Evolutionary conservation across 2,329 filamentous ascomycete species (phyloP), one percentile per base, ranked within the genome.

Genomic region (Graphilbum fragrans): DNA sequence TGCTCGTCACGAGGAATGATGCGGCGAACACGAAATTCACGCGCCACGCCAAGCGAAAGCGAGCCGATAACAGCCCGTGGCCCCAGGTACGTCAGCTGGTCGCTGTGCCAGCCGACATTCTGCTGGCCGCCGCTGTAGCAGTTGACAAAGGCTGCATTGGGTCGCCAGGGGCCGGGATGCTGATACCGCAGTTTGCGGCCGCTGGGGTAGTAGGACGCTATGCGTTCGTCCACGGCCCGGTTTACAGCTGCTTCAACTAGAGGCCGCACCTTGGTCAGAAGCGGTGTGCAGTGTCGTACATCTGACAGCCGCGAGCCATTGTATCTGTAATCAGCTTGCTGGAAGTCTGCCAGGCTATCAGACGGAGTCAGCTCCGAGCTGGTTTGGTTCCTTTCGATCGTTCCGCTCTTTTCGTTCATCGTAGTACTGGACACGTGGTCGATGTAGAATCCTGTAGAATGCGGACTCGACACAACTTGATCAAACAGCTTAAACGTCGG

Each of bases 131-230:
- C 88, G 51, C 80, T 69, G 58, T 98, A 98, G 64, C 86, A 94
- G 58, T 98, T 98, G 16, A 94, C 88, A 54, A 95, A 90, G 0
- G 88, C 86, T 0, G 86, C 86, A 55, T 96, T 96, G 10, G 90
- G 85, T 9, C 66, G 65, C 88, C 90, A 96, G 1, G 70, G 61
- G 0, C 72, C 59, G 0, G 85, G 72, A 0, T 80, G 82, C 54
- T 95, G 88, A 50, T 84, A 79, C 50, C 71, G 79, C 22, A 95
- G 71, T 57, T 90, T 94, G 57, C 74, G 69, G 12, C 79, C 77
- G 17, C 64, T 65, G 0, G 82, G 80, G 45, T 92, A 86, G 41
- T 71, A 70, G 3, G 73, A 69, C 37, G 64, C 64, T 45, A 90
- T 92, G 8, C 87, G 78, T 7, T 69, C 65, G 41, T 72, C 62